phyloP scores from a whole-genome alignment of 371 early-diverging fungal genomes.

The Phascolomyces articulosus region DNA sequence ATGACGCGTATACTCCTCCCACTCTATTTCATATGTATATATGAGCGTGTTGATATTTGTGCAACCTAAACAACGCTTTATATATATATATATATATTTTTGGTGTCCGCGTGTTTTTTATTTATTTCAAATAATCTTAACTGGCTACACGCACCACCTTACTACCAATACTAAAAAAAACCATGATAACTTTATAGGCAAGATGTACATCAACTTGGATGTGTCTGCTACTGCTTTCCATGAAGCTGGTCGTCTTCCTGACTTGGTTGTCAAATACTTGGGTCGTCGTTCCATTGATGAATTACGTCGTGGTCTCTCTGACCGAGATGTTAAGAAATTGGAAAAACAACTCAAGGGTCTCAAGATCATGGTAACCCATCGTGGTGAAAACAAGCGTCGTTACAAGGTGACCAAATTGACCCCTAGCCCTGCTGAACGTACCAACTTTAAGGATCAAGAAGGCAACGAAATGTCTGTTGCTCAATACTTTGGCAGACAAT shows the following conservation, averaged over 20 bases:
- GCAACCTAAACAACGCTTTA: not conserved
- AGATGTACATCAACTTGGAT: slow-evolving; percentile 82
- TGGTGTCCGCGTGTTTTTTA: not conserved
- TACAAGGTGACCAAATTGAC: slow-evolving; percentile 74
- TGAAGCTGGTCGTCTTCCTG: slow-evolving; percentile 68
- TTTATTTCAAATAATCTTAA: no score
- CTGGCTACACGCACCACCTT: no score
- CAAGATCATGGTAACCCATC: slow-evolving; percentile 74
- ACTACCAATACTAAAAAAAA: no score
- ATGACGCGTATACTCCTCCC: not conserved
- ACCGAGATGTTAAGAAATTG: slow-evolving; percentile 62
- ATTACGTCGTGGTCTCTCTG: slow-evolving; percentile 61
- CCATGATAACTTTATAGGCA: slow-evolving; percentile 39
- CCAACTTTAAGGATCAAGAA: slow-evolving; percentile 62
- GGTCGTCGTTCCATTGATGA: slow-evolving; percentile 61
- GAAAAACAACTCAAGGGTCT: slow-evolving; percentile 74
- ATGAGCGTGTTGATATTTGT: no score
- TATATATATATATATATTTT: no score
- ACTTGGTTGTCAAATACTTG: slow-evolving; percentile 64
- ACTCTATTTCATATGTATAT: no score
- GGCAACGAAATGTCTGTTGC: slow-evolving; percentile 63
- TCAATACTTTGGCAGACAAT: slow-evolving; percentile 71
- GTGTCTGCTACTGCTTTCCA: slow-evolving; percentile 86
- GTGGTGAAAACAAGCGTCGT: slow-evolving; percentile 64
- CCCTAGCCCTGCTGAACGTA: slow-evolving; percentile 59